These are phyloP conservation scores for Sequoiadendron giganteum DNA, from an alignment of 75 land plant species.

Conservation along the genomic window DNA sequence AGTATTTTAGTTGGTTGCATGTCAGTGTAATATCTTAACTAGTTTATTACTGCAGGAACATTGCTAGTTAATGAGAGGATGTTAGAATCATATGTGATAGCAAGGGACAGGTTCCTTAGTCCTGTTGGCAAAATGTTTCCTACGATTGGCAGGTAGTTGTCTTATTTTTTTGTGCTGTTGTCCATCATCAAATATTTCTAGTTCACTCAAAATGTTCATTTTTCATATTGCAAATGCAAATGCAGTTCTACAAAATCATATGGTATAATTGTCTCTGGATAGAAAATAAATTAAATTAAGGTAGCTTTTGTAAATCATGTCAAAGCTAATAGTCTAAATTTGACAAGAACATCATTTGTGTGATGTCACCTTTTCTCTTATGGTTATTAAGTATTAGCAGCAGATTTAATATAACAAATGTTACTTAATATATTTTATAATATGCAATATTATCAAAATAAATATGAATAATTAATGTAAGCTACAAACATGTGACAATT, in stretches of 20 bases:
- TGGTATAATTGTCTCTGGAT: background rate
- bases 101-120: conserved; percentile 85
- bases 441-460: too few relatives aligned
- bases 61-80: conserved; percentile 94
- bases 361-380: too few relatives aligned
- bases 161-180: background rate
- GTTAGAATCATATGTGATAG: conserved; percentile 95
- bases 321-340: background rate
- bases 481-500: too few relatives aligned
- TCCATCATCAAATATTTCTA: background rate
- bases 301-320: background rate
- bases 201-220: background rate
- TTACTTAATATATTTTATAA: too few relatives aligned
- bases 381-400: too few relatives aligned
- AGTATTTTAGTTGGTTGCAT: background rate
- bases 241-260: too few relatives aligned
- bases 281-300: background rate
- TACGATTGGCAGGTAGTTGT: conserved; percentile 67
- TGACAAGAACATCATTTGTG: background rate
- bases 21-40: background rate
- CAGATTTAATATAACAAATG: too few relatives aligned
- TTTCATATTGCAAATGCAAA: background rate
- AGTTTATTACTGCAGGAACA: conserved; percentile 52
- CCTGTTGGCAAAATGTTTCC: conserved; percentile 96
- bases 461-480: too few relatives aligned